Evolutionary conservation across 2,329 filamentous ascomycete genomes (phyloP).

Genomic region (Thyridium curvatum): DNA sequence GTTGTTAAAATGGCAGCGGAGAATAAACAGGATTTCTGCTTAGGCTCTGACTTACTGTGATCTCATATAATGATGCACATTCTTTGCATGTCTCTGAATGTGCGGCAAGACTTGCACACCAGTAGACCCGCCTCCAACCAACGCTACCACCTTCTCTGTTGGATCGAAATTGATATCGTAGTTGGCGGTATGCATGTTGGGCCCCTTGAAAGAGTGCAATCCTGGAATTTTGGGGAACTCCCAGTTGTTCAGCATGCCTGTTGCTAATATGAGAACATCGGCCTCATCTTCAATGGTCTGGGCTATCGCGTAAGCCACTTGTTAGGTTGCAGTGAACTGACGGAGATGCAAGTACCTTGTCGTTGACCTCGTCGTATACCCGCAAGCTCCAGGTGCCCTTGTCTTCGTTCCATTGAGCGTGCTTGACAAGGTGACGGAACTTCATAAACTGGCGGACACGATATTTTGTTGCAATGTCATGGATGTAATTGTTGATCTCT

Average conservation of each 20-base stretch:
- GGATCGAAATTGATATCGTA: slow-evolving; percentile 1
- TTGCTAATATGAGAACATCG: slow-evolving; percentile 1
- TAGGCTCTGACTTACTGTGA: slow-evolving; percentile 1
- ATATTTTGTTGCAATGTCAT: slow-evolving; percentile 5
- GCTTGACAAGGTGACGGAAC: slow-evolving; percentile 4
- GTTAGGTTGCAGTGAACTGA: background rate
- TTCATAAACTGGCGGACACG: slow-evolving; percentile 4
- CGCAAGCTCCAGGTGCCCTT: slow-evolving; percentile 4
- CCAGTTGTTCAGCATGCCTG: slow-evolving; percentile 4
- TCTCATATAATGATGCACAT: slow-evolving; percentile 2
- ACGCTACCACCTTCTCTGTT: slow-evolving; percentile 1
- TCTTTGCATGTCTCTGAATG: background rate
- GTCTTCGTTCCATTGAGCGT: slow-evolving; percentile 8
- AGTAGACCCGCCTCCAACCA: slow-evolving; percentile 2
- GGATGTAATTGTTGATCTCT: slow-evolving; percentile 10
- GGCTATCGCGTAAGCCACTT: background rate
- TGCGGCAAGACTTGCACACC: slow-evolving; percentile 2
- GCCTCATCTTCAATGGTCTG: slow-evolving; percentile 1
- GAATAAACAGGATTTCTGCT: no score
- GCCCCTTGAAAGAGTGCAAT: slow-evolving; percentile 1
- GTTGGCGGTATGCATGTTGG: slow-evolving; percentile 1
- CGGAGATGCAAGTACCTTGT: background rate
- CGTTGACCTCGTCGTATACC: background rate
- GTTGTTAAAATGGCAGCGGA: background rate
- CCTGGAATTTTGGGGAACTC: slow-evolving; percentile 1